Evolutionary conservation across 2,329 filamentous ascomycete genomes (phyloP), one percentile per base, ranked within the genome.

Genomic region (Fusarium mexicanum): DNA sequence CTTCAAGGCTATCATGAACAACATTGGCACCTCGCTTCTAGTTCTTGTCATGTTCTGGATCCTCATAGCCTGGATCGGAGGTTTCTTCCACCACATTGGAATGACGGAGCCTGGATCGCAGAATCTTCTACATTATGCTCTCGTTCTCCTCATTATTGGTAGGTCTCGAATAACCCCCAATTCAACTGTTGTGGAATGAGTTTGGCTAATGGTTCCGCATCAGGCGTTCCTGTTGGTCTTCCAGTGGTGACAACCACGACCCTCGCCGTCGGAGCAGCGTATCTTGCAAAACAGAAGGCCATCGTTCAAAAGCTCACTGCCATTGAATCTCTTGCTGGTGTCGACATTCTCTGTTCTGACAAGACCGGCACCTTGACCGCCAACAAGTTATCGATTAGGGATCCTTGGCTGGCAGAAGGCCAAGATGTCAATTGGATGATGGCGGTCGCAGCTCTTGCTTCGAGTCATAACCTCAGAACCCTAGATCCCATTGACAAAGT

Each of bases 391-490:
- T 71, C 66, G 3, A 71, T 73, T 7, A 22, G 71, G 2, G 71
- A 73, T 5, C 71, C 6, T 67, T 74, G 29, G 71, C 51, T n/a
- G 24, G 20, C 66, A 11, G 71, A 73, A 35, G 71, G 71, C 2
- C 38, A 71, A 2, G 71, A 73, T 0, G 71, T 74, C 20, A 71
- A 73, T 9, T 73, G 71, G 71, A 73, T 73, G 71, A 73, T 73
- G 71, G 71, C 71, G 0, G 71, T 73, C 2, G 71, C 71, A 26
- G 71, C 71, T 10, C 53, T 73, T 1, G 71, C 71, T 12, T 73
- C 71, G 0, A 71, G 66, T 0, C 71, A 73, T 0, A 73, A 73
- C 0, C 20, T 73, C 1, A 62, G 40, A 10, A 73, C 71, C 0
- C 6, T 73, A 0, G 71, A 73, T 6, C 71, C 71, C 0, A 73